Percentiles rank a stretch among this genome's conserved stretches.
phyloP scores from a whole-genome alignment of 139 green algal species.

The Chlorella sp. region DNA sequence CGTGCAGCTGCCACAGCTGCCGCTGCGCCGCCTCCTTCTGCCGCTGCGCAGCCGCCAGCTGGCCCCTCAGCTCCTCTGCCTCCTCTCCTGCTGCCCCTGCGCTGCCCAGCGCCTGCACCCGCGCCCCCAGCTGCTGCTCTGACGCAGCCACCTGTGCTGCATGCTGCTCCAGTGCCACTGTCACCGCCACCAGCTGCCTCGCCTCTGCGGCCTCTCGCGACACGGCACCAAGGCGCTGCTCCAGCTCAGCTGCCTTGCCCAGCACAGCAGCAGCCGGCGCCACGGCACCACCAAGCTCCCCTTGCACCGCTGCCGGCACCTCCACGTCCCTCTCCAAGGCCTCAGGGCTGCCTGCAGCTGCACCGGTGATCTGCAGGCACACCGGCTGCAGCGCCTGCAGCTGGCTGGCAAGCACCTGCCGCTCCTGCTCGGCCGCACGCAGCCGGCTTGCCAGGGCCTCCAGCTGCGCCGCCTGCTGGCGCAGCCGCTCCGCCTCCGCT shows the following conservation, averaged over 20 bases:
- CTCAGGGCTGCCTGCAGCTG: background rate
- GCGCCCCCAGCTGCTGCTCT: background rate
- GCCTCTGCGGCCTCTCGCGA: background rate
- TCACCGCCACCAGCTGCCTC: background rate
- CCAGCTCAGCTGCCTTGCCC: slow-evolving; percentile 21
- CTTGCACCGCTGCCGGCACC: background rate
- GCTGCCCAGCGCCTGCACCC: background rate
- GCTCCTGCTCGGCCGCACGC: slow-evolving; percentile 9
- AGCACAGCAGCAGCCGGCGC: background rate
- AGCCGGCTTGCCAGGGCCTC: background rate
- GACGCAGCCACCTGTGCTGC: background rate
- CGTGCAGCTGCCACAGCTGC: slow-evolving; percentile 28
- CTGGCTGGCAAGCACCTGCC: background rate
- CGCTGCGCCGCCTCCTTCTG: slow-evolving; percentile 22
- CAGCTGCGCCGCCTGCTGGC: slow-evolving; percentile 30
- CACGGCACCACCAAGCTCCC: slow-evolving; percentile 1
- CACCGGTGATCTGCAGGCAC: slow-evolving; percentile 4
- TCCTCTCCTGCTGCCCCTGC: background rate
- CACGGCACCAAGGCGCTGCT: background rate
- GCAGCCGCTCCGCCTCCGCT: background rate
- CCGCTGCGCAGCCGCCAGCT: slow-evolving; percentile 13
- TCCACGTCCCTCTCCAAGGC: background rate
- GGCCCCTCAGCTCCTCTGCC: background rate
- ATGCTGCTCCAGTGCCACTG: background rate
- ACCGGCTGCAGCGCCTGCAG: slow-evolving; percentile 24